A percentile compares a stretch with the other conserved stretches of the same genome.
Evolutionary conservation across 345 rosid species (phyloP).

Genomic region (Euphorbia tirucalli): DNA sequence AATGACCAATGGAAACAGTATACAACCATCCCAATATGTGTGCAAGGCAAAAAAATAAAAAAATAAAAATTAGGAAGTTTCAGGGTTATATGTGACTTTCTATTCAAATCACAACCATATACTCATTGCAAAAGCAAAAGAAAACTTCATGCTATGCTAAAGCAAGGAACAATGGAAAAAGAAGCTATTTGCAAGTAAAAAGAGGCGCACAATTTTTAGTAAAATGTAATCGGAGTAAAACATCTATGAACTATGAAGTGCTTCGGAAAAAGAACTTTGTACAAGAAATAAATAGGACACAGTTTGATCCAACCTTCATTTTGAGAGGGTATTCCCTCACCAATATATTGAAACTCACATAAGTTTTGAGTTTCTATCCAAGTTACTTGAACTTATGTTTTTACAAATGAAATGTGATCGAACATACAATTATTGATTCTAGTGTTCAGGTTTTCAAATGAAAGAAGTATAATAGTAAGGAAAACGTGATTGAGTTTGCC

Average conservation of each 20-base stretch:
- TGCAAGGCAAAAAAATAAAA: no score
- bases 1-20: background rate
- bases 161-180: background rate
- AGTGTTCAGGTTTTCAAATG: no score
- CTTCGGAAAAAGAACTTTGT: no score
- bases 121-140: background rate
- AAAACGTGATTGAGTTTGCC: background rate
- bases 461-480: no score
- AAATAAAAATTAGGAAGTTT: no score
- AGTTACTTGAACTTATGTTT: background rate
- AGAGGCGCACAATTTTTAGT: no score
- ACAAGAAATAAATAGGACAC: no score
- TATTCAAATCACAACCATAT: slow-evolving; percentile 1
- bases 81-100: no score
- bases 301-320: background rate
- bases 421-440: background rate
- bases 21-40: background rate
- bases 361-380: background rate
- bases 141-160: background rate
- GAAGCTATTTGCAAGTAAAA: no score
- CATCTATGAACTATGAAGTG: no score
- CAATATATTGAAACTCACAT: background rate
- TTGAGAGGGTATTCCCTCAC: background rate
- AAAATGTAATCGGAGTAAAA: no score
- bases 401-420: background rate